Evolutionary conservation across 768 basidiomycete species (phyloP).

Genomic region (Mycena sanguinolenta): DNA sequence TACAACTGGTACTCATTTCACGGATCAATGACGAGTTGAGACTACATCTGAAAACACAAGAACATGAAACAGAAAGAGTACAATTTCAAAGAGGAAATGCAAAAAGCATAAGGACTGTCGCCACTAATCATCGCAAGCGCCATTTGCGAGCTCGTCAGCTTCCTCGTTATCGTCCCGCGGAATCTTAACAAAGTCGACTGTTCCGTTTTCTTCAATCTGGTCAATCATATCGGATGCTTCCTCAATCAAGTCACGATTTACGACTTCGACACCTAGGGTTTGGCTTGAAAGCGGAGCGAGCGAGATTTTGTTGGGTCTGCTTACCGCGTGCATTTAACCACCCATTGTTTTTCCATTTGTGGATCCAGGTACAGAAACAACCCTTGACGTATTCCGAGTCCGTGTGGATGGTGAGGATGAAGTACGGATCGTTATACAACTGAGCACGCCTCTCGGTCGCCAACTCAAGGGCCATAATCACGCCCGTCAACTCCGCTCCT

Average conservation of each 20-base stretch:
- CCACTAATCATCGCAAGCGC: slow-evolving; percentile 22
- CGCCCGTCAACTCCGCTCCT: slow-evolving; percentile 23
- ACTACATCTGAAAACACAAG: neutral
- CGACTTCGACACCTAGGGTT: slow-evolving; percentile 15
- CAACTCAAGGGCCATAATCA: slow-evolving; percentile 29
- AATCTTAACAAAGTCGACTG: slow-evolving; percentile 20
- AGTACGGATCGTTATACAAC: slow-evolving; percentile 15
- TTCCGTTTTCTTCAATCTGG: slow-evolving; percentile 5
- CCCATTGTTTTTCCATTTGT: slow-evolving; percentile 21
- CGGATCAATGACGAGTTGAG: too few relatives aligned
- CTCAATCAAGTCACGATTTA: slow-evolving; percentile 31
- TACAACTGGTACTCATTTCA: too few relatives aligned
- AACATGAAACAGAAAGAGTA: neutral
- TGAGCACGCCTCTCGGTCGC: slow-evolving; percentile 1
- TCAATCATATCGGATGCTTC: slow-evolving; percentile 7
- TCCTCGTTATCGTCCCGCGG: slow-evolving; percentile 23
- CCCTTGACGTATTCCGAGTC: slow-evolving; percentile 27
- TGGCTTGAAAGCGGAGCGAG: neutral
- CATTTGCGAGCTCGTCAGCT: slow-evolving; percentile 23
- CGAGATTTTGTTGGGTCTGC: neutral
- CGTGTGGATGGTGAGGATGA: slow-evolving; percentile 21
- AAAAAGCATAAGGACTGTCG: neutral
- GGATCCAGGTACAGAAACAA: slow-evolving; percentile 20
- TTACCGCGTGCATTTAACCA: slow-evolving; percentile 22
- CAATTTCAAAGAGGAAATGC: neutral